These are phyloP conservation scores for Corchorus capsularis DNA, from an alignment of 345 rosid genomes.

Conservation along the genomic window DNA sequence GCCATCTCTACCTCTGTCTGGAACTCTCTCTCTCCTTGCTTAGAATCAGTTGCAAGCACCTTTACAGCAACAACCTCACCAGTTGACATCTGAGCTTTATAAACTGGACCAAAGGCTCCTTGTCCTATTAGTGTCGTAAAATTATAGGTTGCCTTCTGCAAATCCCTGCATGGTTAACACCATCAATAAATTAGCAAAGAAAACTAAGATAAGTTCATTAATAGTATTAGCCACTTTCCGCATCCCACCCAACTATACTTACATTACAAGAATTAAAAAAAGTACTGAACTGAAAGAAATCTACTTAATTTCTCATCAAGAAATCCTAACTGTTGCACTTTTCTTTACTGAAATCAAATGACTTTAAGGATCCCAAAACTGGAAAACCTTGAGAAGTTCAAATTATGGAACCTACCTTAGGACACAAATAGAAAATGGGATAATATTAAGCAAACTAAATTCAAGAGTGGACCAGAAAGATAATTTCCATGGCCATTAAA, in stretches of 20 bases:
- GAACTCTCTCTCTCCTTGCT: conserved; percentile 98
- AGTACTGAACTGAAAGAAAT: conserved; percentile 2
- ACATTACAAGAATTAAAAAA: no score
- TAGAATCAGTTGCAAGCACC: conserved; percentile 94
- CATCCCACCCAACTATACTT: neutral
- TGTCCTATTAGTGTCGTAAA: conserved; percentile 89
- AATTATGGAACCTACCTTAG: neutral
- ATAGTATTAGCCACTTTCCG: neutral
- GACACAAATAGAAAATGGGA: neutral
- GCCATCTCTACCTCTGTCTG: conserved; percentile 78
- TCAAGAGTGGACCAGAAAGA: neutral
- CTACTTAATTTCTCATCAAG: conserved; percentile 9
- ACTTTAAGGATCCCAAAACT: conserved; percentile 1
- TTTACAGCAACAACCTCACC: conserved; percentile 95
- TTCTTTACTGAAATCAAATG: conserved; percentile 1
- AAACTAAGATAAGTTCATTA: neutral
- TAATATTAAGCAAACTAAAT: conserved; percentile 5
- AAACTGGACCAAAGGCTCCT: conserved; percentile 99
- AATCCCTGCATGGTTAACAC: conserved; percentile 62
- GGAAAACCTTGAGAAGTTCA: neutral
- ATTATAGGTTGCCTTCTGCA: conserved; percentile 90
- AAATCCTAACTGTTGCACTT: neutral
- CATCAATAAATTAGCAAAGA: conserved; percentile 12
- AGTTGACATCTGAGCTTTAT: conserved; percentile 90
- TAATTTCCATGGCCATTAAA: conserved; percentile 1